Evolutionary conservation across 2,329 filamentous ascomycete species (phyloP), one percentile per base, ranked within the genome.

Genomic region (Colletotrichum liaoningense): DNA sequence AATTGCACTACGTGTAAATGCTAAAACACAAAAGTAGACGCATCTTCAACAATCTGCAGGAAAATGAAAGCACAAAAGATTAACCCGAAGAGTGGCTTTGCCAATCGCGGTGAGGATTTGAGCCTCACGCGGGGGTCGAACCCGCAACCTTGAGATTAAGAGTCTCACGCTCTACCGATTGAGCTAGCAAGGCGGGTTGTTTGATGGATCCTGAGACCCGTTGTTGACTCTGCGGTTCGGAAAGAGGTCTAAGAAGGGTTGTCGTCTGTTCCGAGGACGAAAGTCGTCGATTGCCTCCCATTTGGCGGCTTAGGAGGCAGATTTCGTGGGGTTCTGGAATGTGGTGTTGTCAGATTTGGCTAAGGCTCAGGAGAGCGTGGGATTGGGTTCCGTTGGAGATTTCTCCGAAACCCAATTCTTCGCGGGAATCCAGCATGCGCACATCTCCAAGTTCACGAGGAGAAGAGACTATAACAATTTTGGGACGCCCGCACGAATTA

Each of bases 151-250:
- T 74, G 69, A 74, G 73, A 74, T 74, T 89, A 89, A 89, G 90
- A 92, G 90, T 92, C 90, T 91, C 87, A 92, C 90, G 90, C 90
- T 92, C 90, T 92, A 92, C 89, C 88, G 88, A 91, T 91, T 72
- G 67, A 73, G 68, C 65, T 73, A 73, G 71, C 71, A 67, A 67
- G 42, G 55, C 55, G 49, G 60, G 49, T 64, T 46, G 26, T 56
- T 46, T 0, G 5, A 63, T 49, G 42, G 42, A 22, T 49, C 42
- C 19, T 7, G 19, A n/a, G 42, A 49, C 42, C 42, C 19, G 19
- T 22, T 49, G 42, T 49, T 49, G 19, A 4, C 2, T 0, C 8
- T 3, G 4, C 2, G 0, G 2, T 19, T 16, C 0, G 16, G 19
- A 19, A 49, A 42, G 16, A 3, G 1, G 0, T 19, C 9, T 19